Evolutionary conservation across 768 basidiomycete genomes (phyloP), one percentile per base, ranked within the genome.

Genomic region (Lactarius hatsudake): DNA sequence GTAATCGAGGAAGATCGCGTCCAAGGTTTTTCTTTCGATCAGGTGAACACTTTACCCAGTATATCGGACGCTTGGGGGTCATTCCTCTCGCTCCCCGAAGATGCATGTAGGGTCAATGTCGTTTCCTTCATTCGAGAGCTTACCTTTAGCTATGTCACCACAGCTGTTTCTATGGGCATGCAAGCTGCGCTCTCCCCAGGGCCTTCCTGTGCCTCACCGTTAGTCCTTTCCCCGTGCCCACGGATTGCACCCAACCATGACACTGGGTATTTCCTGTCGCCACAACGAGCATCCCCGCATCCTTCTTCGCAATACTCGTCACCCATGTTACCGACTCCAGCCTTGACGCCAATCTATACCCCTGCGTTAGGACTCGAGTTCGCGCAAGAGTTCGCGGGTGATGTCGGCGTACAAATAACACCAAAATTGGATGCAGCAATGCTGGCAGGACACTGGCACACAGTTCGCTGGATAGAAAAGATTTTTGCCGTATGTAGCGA

Each of bases 231-330:
- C 34, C 58, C 62, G 26, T 28, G 26, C 20, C 51, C 66, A 9
- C 62, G 13, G 20, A 51, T 60, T 8, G 40, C 58, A 32, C 32
- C 32, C 17, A 34, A 30, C 6, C 55, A 26, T 26, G 57, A 28
- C 51, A 30, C 12, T 4, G 58, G 42, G 13, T 59, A 60, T 45
- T 64, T 55, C 58, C 20, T 55, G 28, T 45, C 62, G 3, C 53
- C 62, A 20, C 32, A 13, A 28, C 57, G 51, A 59, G 40, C 58
- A 23, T 55, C 62, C 9, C 38, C 66, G 32, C 38, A 0, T n/a
- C 10, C 18, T 17, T 67, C 66, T 48, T 67, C 66, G 13, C 32
- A 17, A 45, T 63, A 59, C 53, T 63, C 66, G 43, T 67, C 66
- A 38, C 59, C 58, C 20, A 36, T 40, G 58, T n/a, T 40, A 7